Percentiles rank a stretch among this genome's conserved stretches.
Conservation (phyloP, 257 asterid genomes). For the Avicennia marina region DNA sequence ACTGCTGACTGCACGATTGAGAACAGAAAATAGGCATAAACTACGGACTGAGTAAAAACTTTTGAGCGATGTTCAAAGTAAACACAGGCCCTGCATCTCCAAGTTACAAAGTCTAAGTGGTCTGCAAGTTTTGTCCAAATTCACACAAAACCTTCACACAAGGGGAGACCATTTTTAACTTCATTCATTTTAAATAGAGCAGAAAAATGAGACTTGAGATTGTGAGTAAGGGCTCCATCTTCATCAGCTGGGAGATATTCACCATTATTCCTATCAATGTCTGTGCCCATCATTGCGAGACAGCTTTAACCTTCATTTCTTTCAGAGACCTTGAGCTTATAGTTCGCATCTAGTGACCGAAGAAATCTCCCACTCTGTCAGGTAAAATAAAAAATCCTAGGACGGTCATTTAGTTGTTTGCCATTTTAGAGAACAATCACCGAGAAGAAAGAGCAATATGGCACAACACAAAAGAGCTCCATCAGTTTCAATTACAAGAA, state of each 20-base stretch:
- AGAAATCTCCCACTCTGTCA: neutral
- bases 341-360: neutral
- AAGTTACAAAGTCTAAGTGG: neutral
- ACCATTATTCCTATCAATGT: neutral
- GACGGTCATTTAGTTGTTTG: neutral
- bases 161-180: no score
- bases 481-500: conserved; percentile 5
- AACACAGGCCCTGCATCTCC: neutral
- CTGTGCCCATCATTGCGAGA: neutral
- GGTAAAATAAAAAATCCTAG: neutral
- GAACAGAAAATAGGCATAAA: no score
- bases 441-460: neutral
- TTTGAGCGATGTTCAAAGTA: neutral
- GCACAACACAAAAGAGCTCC: neutral
- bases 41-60: neutral
- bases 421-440: neutral
- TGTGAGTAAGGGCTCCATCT: neutral
- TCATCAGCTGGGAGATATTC: neutral
- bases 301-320: neutral
- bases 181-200: no score
- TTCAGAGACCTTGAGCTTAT: neutral
- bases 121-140: neutral
- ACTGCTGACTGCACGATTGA: no score
- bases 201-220: no score
- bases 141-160: no score